Evolutionary conservation across 202 grass and related monocot species (phyloP), one percentile per base, ranked within the genome.

Genomic region (Elaeis oleifera): DNA sequence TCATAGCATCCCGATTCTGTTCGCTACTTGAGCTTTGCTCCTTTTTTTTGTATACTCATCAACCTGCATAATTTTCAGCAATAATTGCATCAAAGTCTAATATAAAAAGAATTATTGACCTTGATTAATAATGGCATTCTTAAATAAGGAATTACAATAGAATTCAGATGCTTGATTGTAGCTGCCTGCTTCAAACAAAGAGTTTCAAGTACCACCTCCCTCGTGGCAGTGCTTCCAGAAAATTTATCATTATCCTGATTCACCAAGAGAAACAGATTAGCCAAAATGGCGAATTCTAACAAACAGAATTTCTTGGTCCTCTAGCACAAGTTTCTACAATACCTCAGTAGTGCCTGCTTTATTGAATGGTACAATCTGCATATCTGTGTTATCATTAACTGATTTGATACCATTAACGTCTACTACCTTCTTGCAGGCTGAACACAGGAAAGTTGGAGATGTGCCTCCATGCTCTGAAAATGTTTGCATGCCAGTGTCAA

Each of bases 141-240:
- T 57, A 51, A 66, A 24, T 14, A 32, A 23, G 5, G 70, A 74
- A 71, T 54, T 89, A 97, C 94, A 73, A 86, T 57, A 67, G 54
- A 53, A 31, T 49, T 84, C 49, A 92, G 65, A 63, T 84, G 65
- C 58, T 89, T 81, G 53, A 92, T 89, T 76, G 74, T 97, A 71
- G 68, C 67, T 70, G 65, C 84, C 59, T 92, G 92, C 63, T 97
- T 79, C 76, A 81, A 74, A 75, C 92, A 97, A 64, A 97, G 74
- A 68, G 69, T 79, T 85, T 97, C 80, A 50, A 97, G 85, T 28
- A 89, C 84, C 54, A 58, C 66, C 66, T 86, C 88, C 81, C 84
- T 92, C 77, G 70, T 80, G 5, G 84, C 88, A 22, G 49, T 65
- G 71, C 56, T 76, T 65, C 24, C 52, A 54, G 54, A 56, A 51